Evolutionary conservation across 108 stramenopile genomes (phyloP).

Genomic region (Fistulifera pelliculosa): DNA sequence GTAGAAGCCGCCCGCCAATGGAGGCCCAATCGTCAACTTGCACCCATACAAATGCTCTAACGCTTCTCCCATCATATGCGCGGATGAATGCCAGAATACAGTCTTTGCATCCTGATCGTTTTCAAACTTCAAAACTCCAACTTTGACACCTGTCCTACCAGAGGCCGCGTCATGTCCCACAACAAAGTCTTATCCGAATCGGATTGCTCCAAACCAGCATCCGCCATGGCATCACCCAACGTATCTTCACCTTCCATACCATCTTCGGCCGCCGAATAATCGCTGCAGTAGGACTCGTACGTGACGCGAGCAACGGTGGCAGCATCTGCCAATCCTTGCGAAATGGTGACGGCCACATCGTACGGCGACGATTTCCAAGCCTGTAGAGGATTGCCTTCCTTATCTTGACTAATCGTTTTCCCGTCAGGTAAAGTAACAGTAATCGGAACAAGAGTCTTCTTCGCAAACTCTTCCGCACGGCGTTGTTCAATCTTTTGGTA

Average conservation of each 20-base stretch:
- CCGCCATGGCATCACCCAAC: constrained; percentile 63
- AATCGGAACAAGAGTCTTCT: constrained; percentile 74
- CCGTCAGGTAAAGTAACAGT: constrained; percentile 95
- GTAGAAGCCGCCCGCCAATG: constrained; percentile 93
- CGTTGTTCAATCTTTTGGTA: constrained; percentile 53
- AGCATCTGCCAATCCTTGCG: constrained; percentile 84
- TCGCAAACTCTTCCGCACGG: constrained; percentile 44
- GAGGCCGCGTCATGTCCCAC: constrained; percentile 94
- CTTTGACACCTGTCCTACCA: constrained; percentile 82
- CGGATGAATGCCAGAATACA: constrained; percentile 98
- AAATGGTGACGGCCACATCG: constrained; percentile 87
- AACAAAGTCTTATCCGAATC: constrained; percentile 53
- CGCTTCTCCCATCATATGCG: constrained; percentile 95
- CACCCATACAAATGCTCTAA: constrained; percentile 91
- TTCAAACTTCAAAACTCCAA: constrained; percentile 90
- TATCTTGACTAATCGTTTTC: constrained; percentile 41
- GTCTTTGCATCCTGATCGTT: constrained; percentile 86
- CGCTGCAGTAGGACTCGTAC: constrained; percentile 62
- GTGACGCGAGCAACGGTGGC: constrained; percentile 83
- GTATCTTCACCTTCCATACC: constrained; percentile 77
- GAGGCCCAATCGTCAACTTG: constrained; percentile 95
- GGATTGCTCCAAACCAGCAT: constrained; percentile 47
- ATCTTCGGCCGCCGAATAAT: constrained; percentile 68
- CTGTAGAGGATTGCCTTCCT: constrained; percentile 33
- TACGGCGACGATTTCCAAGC: constrained; percentile 77